Evolutionary conservation across 78 protist species (phyloP), one percentile per base, ranked within the genome.

Genomic region (Polysphondylium violaceum): DNA sequence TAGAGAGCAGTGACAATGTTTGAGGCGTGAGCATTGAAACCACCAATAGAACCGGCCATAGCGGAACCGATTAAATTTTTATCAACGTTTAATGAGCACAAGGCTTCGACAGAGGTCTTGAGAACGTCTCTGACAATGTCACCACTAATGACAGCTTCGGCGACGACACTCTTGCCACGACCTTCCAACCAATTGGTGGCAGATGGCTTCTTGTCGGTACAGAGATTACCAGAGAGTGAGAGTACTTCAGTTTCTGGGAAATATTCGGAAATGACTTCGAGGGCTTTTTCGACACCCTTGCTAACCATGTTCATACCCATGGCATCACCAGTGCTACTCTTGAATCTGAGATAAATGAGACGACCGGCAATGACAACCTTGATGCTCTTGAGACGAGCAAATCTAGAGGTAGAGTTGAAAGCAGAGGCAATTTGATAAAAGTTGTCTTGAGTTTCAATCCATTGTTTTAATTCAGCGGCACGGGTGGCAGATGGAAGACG

Each of bases 21-120:
- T 69, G 98, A 86, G 0, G 99, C 98, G 35, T 98, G 99, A 9
- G 99, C 99, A 72, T 98, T 98, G 95, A 90, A 96, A n/a, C 99
- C 99, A 44, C 97, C 99, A 21, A 97, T n/a, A 21, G 98, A 77
- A 40, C 99, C 99, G 7, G 98, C 98, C 86, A 98, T 61, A 3
- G 99, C 98, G 4, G 98, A 96, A 51, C 99, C 99, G 23, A 98
- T 72, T 38, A 97, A 79, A 69, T 98, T 98, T 93, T 98, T 98
- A 60, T 31, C 27, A 6, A 86, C 60, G 77, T 96, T 96, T 41
- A 97, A 41, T 14, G 61, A 72, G 38, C 85, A 87, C 8, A 97
- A 35, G 31, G 60, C 9, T 7, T 72, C 55, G 33, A 72, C 83
- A 25, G 44, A 25, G 0, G 92, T 75, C 44, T 98, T 97, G 44